Evolutionary conservation across 495 filamentous ascomycete genomes (phyloP).

Genomic region (Pyronema domesticum): DNA sequence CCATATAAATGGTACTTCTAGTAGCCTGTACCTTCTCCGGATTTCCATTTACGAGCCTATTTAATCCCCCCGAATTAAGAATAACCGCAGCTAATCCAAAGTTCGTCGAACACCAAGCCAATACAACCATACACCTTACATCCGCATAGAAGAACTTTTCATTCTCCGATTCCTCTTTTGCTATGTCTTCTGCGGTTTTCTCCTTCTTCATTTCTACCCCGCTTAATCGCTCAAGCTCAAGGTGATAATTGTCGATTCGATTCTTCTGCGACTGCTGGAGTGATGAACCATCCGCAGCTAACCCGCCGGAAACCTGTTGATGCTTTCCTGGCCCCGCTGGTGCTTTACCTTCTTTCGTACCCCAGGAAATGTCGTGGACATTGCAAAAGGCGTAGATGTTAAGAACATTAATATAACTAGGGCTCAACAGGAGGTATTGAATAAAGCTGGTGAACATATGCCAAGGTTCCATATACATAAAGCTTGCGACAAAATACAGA

Average conservation of each 20-base stretch:
- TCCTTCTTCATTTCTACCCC: slow-evolving; percentile 45
- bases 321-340: slow-evolving; percentile 44
- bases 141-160: slow-evolving; percentile 98
- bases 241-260: slow-evolving; percentile 59
- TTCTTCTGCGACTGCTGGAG: slow-evolving; percentile 17
- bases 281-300: slow-evolving; percentile 39
- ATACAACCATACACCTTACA: slow-evolving; percentile 74
- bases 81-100: slow-evolving; percentile 79
- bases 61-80: slow-evolving; percentile 62
- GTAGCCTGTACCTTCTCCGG: slow-evolving; percentile 28
- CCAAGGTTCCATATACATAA: slow-evolving; percentile 96
- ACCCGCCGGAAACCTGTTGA: slow-evolving; percentile 62
- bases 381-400: slow-evolving; percentile 99
- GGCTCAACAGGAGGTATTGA: slow-evolving; percentile 76
- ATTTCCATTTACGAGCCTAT: slow-evolving; percentile 38
- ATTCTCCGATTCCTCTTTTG: slow-evolving; percentile 44
- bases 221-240: slow-evolving; percentile 79
- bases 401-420: slow-evolving; percentile 95
- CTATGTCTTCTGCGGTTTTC: slow-evolving; percentile 50
- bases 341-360: slow-evolving; percentile 49
- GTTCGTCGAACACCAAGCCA: slow-evolving; percentile 92
- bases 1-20: slow-evolving; percentile 63
- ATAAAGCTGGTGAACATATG: slow-evolving; percentile 78
- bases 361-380: slow-evolving; percentile 99
- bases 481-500: slow-evolving; percentile 85